Conservation (phyloP, 192 early-diverging fungal genomes). For the Glomus cerebriforme region DNA sequence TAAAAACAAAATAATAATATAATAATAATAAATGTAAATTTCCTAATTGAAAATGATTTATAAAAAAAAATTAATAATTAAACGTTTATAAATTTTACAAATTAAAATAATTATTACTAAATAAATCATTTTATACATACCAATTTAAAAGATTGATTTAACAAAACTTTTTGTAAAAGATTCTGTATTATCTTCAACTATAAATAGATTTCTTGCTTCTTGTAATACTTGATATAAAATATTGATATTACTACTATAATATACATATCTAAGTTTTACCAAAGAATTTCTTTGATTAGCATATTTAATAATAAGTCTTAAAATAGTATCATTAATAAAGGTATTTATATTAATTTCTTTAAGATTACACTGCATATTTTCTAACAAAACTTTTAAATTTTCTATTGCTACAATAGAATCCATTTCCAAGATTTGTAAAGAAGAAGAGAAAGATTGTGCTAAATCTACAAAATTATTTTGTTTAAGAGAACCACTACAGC, state of each 20-base stretch:
- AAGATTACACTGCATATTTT: neutral
- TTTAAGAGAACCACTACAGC: neutral
- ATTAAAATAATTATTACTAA: too few relatives aligned
- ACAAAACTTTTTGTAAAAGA: too few relatives aligned
- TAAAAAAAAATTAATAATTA: too few relatives aligned
- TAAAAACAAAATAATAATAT: too few relatives aligned
- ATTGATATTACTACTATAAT: neutral
- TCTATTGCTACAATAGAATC: neutral
- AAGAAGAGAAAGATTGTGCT: neutral
- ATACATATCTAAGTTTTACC: neutral
- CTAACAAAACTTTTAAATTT: neutral
- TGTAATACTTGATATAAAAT: neutral
- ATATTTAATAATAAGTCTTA: neutral
- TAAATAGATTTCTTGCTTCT: too few relatives aligned
- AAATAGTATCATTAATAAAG: neutral
- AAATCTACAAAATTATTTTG: neutral
- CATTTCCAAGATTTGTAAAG: neutral
- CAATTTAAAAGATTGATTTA: too few relatives aligned
- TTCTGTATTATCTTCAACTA: too few relatives aligned
- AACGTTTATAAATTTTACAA: too few relatives aligned
- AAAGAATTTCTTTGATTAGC: neutral
- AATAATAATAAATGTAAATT: too few relatives aligned
- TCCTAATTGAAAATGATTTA: too few relatives aligned
- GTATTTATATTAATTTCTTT: neutral
- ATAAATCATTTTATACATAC: too few relatives aligned